These are phyloP conservation scores for Vigna mungo DNA, from an alignment of 306 rosid species.

Conservation along the genomic window DNA sequence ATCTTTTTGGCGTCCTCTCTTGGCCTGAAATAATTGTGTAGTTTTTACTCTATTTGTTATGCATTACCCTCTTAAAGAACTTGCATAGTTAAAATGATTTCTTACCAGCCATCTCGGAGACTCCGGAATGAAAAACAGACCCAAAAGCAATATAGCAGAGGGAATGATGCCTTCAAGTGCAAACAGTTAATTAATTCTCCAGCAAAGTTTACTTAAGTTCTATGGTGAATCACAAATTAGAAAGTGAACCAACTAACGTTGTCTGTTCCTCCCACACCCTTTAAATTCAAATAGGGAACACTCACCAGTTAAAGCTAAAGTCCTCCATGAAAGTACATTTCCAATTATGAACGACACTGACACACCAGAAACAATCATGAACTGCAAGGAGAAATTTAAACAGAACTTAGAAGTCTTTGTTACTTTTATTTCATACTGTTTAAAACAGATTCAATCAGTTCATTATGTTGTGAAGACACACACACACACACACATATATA, in stretches of 20 bases:
- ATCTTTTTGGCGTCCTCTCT: conserved; percentile 62
- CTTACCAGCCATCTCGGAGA: conserved; percentile 99
- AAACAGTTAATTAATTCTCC: conserved; percentile 47
- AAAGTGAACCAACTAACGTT: too few relatives aligned
- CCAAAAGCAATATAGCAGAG: conserved; percentile 70
- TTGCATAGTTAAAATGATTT: conserved; percentile 22
- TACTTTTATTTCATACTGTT: background rate
- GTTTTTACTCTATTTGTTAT: conserved; percentile 4
- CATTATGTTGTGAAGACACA: background rate
- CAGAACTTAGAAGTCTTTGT: conserved; percentile 19
- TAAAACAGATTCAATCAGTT: conserved; percentile 15
- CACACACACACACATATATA: too few relatives aligned
- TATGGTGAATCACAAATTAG: background rate
- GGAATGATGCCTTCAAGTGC: conserved; percentile 84
- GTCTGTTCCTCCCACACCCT: background rate
- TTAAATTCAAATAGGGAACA: conserved; percentile 23
- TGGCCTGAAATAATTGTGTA: conserved; percentile 64
- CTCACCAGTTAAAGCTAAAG: conserved; percentile 74
- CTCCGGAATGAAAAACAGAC: conserved; percentile 91
- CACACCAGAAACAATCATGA: conserved; percentile 74
- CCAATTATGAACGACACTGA: conserved; percentile 83
- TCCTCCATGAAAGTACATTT: conserved; percentile 79
- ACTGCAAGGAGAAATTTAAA: conserved; percentile 52
- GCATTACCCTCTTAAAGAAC: background rate
- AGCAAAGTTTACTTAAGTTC: background rate